phyloP scores from a whole-genome alignment of 2,329 filamentous ascomycete species.

The Tolypocladium cylindrosporum region DNA sequence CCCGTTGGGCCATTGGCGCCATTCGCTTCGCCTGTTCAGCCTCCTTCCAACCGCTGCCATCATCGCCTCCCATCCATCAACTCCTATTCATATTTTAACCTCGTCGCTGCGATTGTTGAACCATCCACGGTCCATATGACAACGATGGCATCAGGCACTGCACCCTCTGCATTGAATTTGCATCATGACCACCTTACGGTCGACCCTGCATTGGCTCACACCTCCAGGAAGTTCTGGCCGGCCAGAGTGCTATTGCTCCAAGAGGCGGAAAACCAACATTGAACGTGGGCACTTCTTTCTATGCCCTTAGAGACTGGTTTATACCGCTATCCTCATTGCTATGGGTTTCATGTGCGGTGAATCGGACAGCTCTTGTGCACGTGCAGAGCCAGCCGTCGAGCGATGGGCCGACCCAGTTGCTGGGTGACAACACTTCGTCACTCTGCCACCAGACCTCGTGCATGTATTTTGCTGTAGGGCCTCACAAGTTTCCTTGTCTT shows the following conservation, averaged over 20 bases:
- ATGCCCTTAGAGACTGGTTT: too few relatives aligned
- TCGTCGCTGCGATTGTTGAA: too few relatives aligned
- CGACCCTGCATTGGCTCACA: neutral
- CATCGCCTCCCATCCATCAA: neutral
- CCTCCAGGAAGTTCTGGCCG: neutral
- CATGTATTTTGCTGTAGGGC: neutral
- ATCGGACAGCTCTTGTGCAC: neutral
- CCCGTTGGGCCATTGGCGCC: neutral
- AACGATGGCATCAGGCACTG: neutral
- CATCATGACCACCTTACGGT: neutral
- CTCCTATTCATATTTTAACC: neutral
- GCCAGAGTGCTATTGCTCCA: neutral
- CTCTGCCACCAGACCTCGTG: neutral
- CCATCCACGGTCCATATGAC: too few relatives aligned
- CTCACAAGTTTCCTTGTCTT: neutral
- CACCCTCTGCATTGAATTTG: neutral
- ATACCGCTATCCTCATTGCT: neutral
- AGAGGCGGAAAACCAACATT: neutral
- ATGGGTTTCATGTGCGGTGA: neutral
- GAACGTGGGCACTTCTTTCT: neutral
- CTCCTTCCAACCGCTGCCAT: neutral
- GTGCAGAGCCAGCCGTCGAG: neutral
- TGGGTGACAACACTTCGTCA: neutral
- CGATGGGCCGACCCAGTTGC: neutral
- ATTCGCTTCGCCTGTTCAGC: neutral